A percentile compares a stretch with the other conserved stretches of the same genome.
These are phyloP conservation scores for Cystobasidium sp. DNA, from an alignment of 1,284 basidiomycete species.

Conservation along the genomic window DNA sequence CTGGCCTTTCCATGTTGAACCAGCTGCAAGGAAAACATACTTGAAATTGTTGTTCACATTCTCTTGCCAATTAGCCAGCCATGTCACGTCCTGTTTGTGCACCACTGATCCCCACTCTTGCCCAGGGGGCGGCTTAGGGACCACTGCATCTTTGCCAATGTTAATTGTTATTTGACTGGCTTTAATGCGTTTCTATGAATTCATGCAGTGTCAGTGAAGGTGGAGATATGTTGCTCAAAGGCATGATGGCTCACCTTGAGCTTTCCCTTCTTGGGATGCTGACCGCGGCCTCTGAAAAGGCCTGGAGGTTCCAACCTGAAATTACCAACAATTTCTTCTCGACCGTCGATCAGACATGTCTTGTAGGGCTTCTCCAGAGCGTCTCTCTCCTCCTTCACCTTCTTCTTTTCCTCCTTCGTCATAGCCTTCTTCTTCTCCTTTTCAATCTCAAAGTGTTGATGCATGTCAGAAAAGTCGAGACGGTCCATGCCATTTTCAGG, in stretches of 20 bases:
- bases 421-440: slow-evolving; percentile 90
- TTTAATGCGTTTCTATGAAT: slow-evolving; percentile 71
- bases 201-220: not conserved
- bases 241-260: slow-evolving; percentile 71
- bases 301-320: slow-evolving; percentile 98
- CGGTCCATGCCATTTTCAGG: slow-evolving; percentile 63
- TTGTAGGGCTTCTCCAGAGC: slow-evolving; percentile 82
- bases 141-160: slow-evolving; percentile 73
- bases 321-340: slow-evolving; percentile 97
- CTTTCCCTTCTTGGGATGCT: slow-evolving; percentile 96
- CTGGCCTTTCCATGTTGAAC: slow-evolving; percentile 92
- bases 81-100: slow-evolving; percentile 93
- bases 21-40: slow-evolving; percentile 93
- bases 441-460: slow-evolving; percentile 87
- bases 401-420: slow-evolving; percentile 84
- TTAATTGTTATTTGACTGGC: slow-evolving; percentile 95
- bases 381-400: slow-evolving; percentile 81
- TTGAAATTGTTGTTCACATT: slow-evolving; percentile 64
- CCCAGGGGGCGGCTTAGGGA: slow-evolving; percentile 62
- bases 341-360: slow-evolving; percentile 84
- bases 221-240: not conserved
- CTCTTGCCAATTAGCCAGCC: slow-evolving; percentile 96
- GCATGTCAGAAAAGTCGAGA: slow-evolving; percentile 96
- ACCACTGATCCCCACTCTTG: slow-evolving; percentile 62
- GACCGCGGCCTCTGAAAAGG: slow-evolving; percentile 94